A percentile compares a stretch with the other conserved stretches of the same genome.
Conservation (phyloP, 768 basidiomycete genomes). For the Trametes meyenii region DNA sequence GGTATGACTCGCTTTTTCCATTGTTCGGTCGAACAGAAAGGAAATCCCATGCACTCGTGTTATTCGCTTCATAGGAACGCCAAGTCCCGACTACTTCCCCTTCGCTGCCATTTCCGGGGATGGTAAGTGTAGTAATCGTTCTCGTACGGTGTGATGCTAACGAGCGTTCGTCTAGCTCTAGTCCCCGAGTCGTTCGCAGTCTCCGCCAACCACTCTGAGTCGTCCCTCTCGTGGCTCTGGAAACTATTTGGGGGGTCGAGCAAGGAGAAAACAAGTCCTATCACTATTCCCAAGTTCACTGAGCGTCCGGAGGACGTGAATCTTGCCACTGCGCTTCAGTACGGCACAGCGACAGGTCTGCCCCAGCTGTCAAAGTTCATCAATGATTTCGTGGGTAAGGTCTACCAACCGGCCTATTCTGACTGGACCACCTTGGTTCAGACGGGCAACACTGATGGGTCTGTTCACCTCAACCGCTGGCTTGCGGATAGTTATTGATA, state of each 20-base stretch:
- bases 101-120: constrained; percentile 63
- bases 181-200: constrained; percentile 53
- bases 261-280: constrained; percentile 48
- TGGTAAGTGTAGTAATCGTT: constrained; percentile 26
- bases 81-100: constrained; percentile 70
- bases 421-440: constrained; percentile 62
- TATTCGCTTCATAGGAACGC: constrained; percentile 50
- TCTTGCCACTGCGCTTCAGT: constrained; percentile 71
- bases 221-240: constrained; percentile 60
- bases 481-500: neutral
- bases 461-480: neutral
- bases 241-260: constrained; percentile 45
- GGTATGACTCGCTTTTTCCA: constrained; percentile 42
- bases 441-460: constrained; percentile 73
- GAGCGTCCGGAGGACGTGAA: constrained; percentile 51
- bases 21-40: neutral
- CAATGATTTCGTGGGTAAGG: constrained; percentile 53
- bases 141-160: neutral
- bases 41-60: neutral
- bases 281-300: constrained; percentile 67
- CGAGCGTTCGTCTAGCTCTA: constrained; percentile 35
- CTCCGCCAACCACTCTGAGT: constrained; percentile 26
- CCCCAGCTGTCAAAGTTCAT: constrained; percentile 59
- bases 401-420: constrained; percentile 61
- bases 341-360: constrained; percentile 56